Conservation (phyloP, 768 basidiomycete genomes). For the Boletus reticulatus region DNA sequence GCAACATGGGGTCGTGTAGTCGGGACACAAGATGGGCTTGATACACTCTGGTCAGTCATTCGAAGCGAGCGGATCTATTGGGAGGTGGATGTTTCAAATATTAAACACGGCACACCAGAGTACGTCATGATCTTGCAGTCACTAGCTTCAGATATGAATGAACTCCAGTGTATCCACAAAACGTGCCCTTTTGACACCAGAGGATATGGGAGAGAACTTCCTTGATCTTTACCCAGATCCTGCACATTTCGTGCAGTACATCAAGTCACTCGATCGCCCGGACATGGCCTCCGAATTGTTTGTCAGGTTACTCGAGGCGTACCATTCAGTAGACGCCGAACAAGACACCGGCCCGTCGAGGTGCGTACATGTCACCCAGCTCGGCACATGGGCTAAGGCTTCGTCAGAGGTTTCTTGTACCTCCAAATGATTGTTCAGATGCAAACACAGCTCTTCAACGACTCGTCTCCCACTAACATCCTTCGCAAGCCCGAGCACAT, state of each 20-base stretch:
- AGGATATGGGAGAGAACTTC: slow-evolving; percentile 47
- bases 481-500: slow-evolving; percentile 65
- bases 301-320: slow-evolving; percentile 67
- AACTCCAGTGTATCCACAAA: slow-evolving; percentile 22
- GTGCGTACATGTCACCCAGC: slow-evolving; percentile 9
- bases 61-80: slow-evolving; percentile 49
- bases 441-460: slow-evolving; percentile 63
- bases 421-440: slow-evolving; percentile 83
- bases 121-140: slow-evolving; percentile 31
- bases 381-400: slow-evolving; percentile 1
- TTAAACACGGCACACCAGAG: slow-evolving; percentile 39
- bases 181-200: slow-evolving; percentile 46
- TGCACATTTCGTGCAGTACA: slow-evolving; percentile 57
- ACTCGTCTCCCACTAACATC: slow-evolving; percentile 54
- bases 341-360: slow-evolving; percentile 23
- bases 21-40: slow-evolving; percentile 47
- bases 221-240: slow-evolving; percentile 79
- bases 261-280: slow-evolving; percentile 62
- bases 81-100: slow-evolving; percentile 55
- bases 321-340: slow-evolving; percentile 39
- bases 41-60: slow-evolving; percentile 60
- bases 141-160: not conserved
- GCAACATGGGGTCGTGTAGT: slow-evolving; percentile 76
- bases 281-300: slow-evolving; percentile 77
- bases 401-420: slow-evolving; percentile 59